Base-by-base conservation (phyloP, 257 asterid genomes). In the Eustoma russellianum region DNA sequence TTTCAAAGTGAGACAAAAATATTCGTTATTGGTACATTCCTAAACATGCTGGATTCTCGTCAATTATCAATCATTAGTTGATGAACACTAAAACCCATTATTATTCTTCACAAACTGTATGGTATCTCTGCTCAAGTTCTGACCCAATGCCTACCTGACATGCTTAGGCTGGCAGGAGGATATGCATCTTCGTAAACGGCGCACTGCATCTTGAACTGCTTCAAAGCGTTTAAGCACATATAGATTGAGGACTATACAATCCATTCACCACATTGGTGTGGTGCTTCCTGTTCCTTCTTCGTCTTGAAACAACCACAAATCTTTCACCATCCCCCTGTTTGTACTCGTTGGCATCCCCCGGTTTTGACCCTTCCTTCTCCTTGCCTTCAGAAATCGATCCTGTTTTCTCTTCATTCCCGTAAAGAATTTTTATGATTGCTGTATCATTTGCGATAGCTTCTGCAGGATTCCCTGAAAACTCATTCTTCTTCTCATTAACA, bases 211-310 rank as follows among this genome's bases (percentile, higher is more conserved):
- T 24, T 5, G 30, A 30, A 60, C 59, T 62, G 62, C 70, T 67
- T 92, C 88, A 88, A 64, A 85, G 81, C 16, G 78, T 94, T 15
- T 89, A 88, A 59, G 97, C 94, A 70, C 85, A 79, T 54, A 92
- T 78, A 13, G 97, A 85, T 67, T 81, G 99, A 40, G 78, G 91
- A 66, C 80, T 70, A 77, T 79, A 77, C 67, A 88, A 62, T 15
- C 85, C 98, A 62, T 67, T 71, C 52, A 81, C 83, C 33, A 82
- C 79, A 6, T 79, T 74, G 9, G 82, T 62, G 72, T 81, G 72
- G 13, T 85, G 95, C 80, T 82, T 90, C 70, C 81, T 78, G 77
- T 79, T 92, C 72, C 88, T 88, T 67, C 92, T 77, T 48, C 97
- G 77, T 64, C 80, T 92, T 3, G 86, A 79, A 52, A 92, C 99